Evolutionary conservation across 495 filamentous ascomycete species (phyloP).

Genomic region (Clohesyomyces aquaticus): DNA sequence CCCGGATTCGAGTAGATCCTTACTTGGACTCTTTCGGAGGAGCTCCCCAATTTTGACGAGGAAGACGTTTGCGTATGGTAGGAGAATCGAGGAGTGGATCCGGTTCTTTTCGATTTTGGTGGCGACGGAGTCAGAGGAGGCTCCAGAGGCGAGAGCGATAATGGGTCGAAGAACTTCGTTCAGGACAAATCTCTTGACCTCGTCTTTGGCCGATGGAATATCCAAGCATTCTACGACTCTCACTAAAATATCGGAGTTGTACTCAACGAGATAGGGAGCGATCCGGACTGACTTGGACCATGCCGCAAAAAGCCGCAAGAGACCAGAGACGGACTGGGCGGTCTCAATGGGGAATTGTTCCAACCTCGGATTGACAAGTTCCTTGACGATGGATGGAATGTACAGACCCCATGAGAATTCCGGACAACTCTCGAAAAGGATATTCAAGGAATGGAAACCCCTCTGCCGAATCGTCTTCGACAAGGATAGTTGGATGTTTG

Average conservation of each 20-base stretch:
- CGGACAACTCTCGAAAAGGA: constrained; percentile 71
- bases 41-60: constrained; percentile 60
- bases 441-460: constrained; percentile 75
- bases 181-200: constrained; percentile 82
- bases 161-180: constrained; percentile 70
- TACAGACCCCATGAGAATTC: constrained; percentile 72
- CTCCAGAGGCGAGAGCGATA: constrained; percentile 65
- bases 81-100: constrained; percentile 23
- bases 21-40: constrained; percentile 65
- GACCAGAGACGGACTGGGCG: constrained; percentile 81
- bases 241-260: constrained; percentile 65
- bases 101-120: constrained; percentile 24
- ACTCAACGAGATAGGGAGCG: constrained; percentile 67
- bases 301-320: constrained; percentile 76
- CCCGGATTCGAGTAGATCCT: constrained; percentile 71
- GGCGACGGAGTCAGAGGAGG: constrained; percentile 41
- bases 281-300: constrained; percentile 73
- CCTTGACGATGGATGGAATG: constrained; percentile 67
- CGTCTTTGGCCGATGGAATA: constrained; percentile 77
- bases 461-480: constrained; percentile 71
- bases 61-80: constrained; percentile 35
- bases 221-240: constrained; percentile 73
- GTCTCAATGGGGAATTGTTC: constrained; percentile 83
- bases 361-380: constrained; percentile 75
- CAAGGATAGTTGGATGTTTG: constrained; percentile 50